Evolutionary conservation across 345 rosid genomes (phyloP).

Genomic region (Arabidopsis arenosa): DNA sequence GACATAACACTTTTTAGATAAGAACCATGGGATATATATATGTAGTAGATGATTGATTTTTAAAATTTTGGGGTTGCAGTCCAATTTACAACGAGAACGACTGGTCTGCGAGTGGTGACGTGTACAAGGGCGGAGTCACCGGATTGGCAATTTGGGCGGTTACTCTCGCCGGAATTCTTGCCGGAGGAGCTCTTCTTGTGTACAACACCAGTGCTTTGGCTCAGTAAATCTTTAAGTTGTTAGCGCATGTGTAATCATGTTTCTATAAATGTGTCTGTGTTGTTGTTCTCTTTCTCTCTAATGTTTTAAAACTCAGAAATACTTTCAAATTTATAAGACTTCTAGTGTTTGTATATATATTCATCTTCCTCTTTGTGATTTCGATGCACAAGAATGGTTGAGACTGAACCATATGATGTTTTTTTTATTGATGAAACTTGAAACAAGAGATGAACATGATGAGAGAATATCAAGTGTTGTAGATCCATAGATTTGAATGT

Average conservation of each 20-base stretch:
- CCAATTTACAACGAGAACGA: conserved; percentile 74
- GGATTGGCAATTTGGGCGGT: conserved; percentile 97
- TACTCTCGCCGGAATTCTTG: conserved; percentile 75
- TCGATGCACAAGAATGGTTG: neutral
- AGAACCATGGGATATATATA: neutral
- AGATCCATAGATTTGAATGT: neutral
- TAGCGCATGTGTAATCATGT: conserved; percentile 9
- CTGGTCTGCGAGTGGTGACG: conserved; percentile 84
- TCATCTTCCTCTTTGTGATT: conserved; percentile 14
- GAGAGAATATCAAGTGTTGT: neutral
- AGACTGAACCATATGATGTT: neutral
- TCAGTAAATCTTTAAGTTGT: conserved; percentile 52
- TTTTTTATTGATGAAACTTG: neutral
- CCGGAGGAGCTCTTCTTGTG: conserved; percentile 91
- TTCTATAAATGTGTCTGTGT: neutral
- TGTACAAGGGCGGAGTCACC: conserved; percentile 77
- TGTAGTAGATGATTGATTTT: neutral
- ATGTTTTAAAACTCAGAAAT: conserved; percentile 29
- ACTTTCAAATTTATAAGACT: conserved; percentile 30
- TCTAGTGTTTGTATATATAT: conserved; percentile 35
- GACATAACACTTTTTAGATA: neutral
- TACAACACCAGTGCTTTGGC: conserved; percentile 97
- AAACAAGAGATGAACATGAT: conserved; percentile 15
- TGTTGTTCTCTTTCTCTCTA: conserved; percentile 9
- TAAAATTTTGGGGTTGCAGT: conserved; percentile 46